phyloP scores from a whole-genome alignment of 371 early-diverging fungal genomes.

The Phascolomyces articulosus region DNA sequence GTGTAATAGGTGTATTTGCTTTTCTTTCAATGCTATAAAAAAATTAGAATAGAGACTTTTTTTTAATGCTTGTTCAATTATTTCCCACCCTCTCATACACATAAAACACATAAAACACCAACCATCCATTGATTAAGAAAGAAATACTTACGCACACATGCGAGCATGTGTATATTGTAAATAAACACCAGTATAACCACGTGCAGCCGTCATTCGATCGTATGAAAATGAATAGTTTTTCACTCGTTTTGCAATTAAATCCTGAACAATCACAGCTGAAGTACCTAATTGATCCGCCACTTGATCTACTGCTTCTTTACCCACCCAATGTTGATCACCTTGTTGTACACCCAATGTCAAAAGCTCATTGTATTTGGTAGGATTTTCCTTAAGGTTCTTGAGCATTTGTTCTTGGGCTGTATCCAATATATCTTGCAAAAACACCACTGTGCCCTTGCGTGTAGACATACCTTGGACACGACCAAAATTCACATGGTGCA shows the following conservation, averaged over 20 bases:
- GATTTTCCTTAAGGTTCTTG: constrained; percentile 79
- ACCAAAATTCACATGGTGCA: constrained; percentile 90
- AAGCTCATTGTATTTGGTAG: constrained; percentile 68
- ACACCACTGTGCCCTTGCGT: constrained; percentile 93
- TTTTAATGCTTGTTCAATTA: too few species aligned
- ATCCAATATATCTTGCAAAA: constrained; percentile 95
- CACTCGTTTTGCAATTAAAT: constrained; percentile 89
- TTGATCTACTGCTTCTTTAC: constrained; percentile 41
- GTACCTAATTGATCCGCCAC: constrained; percentile 76
- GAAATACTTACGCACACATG: constrained; percentile 70
- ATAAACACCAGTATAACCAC: constrained; percentile 98
- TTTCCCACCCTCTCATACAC: too few species aligned
- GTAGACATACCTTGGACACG: constrained; percentile 97
- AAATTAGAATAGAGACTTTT: too few species aligned
- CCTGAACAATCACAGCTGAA: constrained; percentile 94
- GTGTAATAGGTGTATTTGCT: constrained; percentile 19
- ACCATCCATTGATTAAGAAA: too few species aligned
- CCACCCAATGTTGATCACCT: constrained; percentile 12
- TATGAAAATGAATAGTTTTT: constrained; percentile 97
- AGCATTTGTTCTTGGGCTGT: constrained; percentile 85
- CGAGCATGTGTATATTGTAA: constrained; percentile 96
- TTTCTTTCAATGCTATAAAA: constrained; percentile 41
- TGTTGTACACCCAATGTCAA: constrained; percentile 29
- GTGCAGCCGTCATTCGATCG: constrained; percentile 91
- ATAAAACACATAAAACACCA: too few species aligned